Base-by-base conservation (phyloP, 371 early-diverging fungal species). In the Mortierella sp. region DNA sequence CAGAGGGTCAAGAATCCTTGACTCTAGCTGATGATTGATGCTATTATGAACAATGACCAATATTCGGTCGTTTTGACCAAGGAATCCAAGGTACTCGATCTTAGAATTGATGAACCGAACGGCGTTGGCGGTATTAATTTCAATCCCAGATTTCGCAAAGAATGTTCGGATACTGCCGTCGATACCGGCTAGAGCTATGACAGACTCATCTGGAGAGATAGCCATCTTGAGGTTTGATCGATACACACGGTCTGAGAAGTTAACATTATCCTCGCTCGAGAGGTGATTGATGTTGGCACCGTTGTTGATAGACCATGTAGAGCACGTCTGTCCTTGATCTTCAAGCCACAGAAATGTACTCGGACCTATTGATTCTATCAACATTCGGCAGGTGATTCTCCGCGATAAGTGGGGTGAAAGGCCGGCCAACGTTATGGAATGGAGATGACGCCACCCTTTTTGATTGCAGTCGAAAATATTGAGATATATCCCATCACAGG, bases 1-100 rank as follows among this genome's bases (percentile, higher is more conserved):
- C 14, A 79, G 62, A 6, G 80, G 63, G 58, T 79, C 80, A 32
- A 79, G 12, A 24, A 72, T 62, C 64, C 28, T 62, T 10, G 75
- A 59, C 14, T 35, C 47, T 20, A 79, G 80, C 26, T 75, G 45
- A 55, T 58, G 62, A 3, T 72, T 68, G 43, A 26, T 35, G 30
- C 65, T 79, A 28, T 71, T 58, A 10, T 75, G 71, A 24, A 71
- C 28, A 10, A 79, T 62, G 24, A 72, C 75, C 8, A 74, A 47
- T 4, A 79, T 35, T 35, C 35, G 72, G 35, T 75, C 72, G 11
- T 79, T 65, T n/a, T 8, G 49, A 8, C 63, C 30, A 32, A 64
- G 49, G 62, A 79, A 79, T 12, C 68, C 80, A 10, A 79, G 58
- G 39, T 75, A 64, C 32, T 79, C 80, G 35, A 79, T 79, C 65